Evolutionary conservation across 2,329 filamentous ascomycete genomes (phyloP), one percentile per base, ranked within the genome.

Genomic region (Raffaelea albimanens): DNA sequence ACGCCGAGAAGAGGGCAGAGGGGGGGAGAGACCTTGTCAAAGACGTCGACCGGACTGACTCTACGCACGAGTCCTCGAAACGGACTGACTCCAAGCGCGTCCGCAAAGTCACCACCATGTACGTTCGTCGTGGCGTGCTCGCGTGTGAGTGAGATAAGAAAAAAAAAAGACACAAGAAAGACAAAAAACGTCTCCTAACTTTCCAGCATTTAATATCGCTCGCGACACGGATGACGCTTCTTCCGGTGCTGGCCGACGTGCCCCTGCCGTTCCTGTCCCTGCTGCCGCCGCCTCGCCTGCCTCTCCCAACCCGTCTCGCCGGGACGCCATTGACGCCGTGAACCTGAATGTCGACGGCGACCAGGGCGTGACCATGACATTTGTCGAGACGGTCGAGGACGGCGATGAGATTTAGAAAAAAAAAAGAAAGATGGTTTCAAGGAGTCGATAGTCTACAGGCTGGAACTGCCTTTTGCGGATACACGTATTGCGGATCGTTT

Each of bases 21-120:
- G n/a, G n/a, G n/a, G n/a, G n/a, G n/a, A n/a, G n/a, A n/a, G 25
- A 29, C 25, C 25, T 29, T 29, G 25, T n/a, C n/a, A n/a, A n/a
- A n/a, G n/a, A n/a, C n/a, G n/a, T n/a, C n/a, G n/a, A n/a, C n/a
- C n/a, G n/a, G n/a, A n/a, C n/a, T n/a, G n/a, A n/a, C n/a, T n/a
- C n/a, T n/a, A n/a, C n/a, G n/a, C n/a, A n/a, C n/a, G n/a, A n/a
- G n/a, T n/a, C 25, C 25, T 29, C 25, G 53, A 55, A 58, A 4
- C 54, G 57, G 31, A 43, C 50, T 22, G 38, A 49, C 13, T 22
- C 61, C 34, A 62, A 63, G n/a, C 60, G 59, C 46, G 63, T 62
- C 40, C 64, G 65, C 41, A 69, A 67, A 58, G 66, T 71, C 48
- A 70, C 68, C 42, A 69, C 67, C 52, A 70, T 71, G 68, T 71